Base-by-base conservation (phyloP, 164 flowering plant genomes). In the Cinnamomum chago region DNA sequence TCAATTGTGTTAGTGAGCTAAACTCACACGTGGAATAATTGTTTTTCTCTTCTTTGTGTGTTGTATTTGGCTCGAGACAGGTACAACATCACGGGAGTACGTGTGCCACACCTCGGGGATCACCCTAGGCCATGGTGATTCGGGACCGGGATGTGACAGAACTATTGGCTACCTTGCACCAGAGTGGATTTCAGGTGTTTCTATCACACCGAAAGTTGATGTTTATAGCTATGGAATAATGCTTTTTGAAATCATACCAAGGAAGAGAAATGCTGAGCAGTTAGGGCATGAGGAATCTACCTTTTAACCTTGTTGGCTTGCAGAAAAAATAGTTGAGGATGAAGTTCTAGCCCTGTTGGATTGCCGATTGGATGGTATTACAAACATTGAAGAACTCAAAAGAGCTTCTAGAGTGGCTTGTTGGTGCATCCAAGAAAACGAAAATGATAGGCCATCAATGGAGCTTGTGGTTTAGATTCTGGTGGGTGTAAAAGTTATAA, bases 111-210 rank as follows among this genome's bases (percentile, higher is more conserved):
- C n/a, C n/a, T n/a, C n/a, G n/a, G n/a, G n/a, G n/a, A n/a, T n/a
- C n/a, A n/a, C n/a, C n/a, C n/a, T n/a, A n/a, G n/a, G n/a, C n/a
- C n/a, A n/a, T n/a, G n/a, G n/a, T n/a, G n/a, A n/a, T n/a, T n/a
- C n/a, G n/a, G n/a, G n/a, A n/a, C n/a, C n/a, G n/a, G n/a, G n/a
- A n/a, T n/a, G n/a, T n/a, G n/a, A n/a, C n/a, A n/a, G 85, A 64
- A 83, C 83, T 7, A 76, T 79, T 28, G 85, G 85, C 55, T 81
- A 83, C 67, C 85, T 83, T n/a, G 85, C 85, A 27, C 85, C 85
- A 23, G 85, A 83, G 62, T 83, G 85, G 85, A 73, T 81, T 70
- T 76, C 82, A 15, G 85, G 85, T 3, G 74, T 81, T 11, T 76
- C 85, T 4, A 76, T 83, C 60, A 83, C 85, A 5, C 71, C 80